Evolutionary conservation across 2,329 filamentous ascomycete genomes (phyloP).

Genomic region (Stagonosporopsis tanaceti): DNA sequence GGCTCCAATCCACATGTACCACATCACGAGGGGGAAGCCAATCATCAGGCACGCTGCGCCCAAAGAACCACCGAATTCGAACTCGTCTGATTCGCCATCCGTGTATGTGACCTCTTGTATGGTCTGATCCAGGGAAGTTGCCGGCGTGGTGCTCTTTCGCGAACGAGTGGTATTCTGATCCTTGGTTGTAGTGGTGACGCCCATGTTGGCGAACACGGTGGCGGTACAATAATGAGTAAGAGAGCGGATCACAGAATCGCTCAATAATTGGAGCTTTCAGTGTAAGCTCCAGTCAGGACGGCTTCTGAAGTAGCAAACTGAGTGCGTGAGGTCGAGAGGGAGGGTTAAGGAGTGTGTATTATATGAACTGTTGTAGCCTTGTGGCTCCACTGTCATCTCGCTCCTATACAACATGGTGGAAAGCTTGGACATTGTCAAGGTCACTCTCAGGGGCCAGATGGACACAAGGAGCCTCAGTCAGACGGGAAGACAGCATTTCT

Average conservation of each 20-base stretch:
- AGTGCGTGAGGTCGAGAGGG: neutral
- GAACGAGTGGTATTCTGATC: neutral
- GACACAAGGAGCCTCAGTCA: neutral
- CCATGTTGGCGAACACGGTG: neutral
- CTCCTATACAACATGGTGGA: neutral
- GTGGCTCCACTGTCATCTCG: neutral
- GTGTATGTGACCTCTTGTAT: conserved; percentile 8
- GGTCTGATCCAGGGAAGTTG: neutral
- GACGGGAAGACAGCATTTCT: neutral
- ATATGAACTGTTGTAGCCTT: neutral
- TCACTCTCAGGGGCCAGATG: neutral
- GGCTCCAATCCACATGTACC: conserved; percentile 97
- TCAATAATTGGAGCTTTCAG: neutral
- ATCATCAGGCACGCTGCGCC: conserved; percentile 86
- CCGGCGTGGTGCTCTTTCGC: neutral
- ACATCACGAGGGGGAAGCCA: conserved; percentile 90
- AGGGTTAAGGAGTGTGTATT: neutral
- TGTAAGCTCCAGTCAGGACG: neutral
- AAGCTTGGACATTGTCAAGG: neutral
- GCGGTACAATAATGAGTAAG: neutral
- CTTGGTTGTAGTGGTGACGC: conserved; percentile 7
- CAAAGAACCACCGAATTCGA: conserved; percentile 84
- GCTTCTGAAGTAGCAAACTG: neutral
- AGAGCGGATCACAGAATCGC: neutral
- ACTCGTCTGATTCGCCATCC: conserved; percentile 55